A percentile compares a stretch with the other conserved stretches of the same genome.
These are phyloP conservation scores for sweet orange (Citrus sinensis) DNA, from an alignment of 345 rosid genomes.

Conservation along the genomic window DNA sequence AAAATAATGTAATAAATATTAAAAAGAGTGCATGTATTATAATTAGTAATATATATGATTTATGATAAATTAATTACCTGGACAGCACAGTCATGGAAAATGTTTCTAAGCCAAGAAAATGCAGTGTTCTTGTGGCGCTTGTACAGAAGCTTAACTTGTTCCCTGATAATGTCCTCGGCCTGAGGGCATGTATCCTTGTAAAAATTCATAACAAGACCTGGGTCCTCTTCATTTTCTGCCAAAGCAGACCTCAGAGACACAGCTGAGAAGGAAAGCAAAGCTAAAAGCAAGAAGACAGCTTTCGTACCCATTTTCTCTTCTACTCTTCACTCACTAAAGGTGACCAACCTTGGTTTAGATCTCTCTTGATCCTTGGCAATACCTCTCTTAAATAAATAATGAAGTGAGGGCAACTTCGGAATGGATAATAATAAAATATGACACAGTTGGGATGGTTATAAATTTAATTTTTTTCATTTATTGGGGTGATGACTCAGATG, in stretches of 20 bases:
- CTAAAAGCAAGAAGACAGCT: slow-evolving; percentile 33
- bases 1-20: background rate
- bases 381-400: slow-evolving; percentile 43
- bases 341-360: slow-evolving; percentile 14
- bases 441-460: background rate
- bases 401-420: background rate
- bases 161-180: slow-evolving; percentile 87
- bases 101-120: slow-evolving; percentile 98
- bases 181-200: slow-evolving; percentile 93
- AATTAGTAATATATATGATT: no score
- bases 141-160: slow-evolving; percentile 90
- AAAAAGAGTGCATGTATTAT: background rate
- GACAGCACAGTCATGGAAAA: slow-evolving; percentile 98
- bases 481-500: background rate
- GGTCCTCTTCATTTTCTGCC: slow-evolving; percentile 46
- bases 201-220: slow-evolving; percentile 76
- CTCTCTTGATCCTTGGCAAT: background rate
- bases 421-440: background rate
- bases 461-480: background rate
- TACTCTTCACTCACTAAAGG: slow-evolving; percentile 11
- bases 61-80: slow-evolving; percentile 37
- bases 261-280: slow-evolving; percentile 46
- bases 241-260: slow-evolving; percentile 27
- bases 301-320: slow-evolving; percentile 45
- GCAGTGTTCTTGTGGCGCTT: slow-evolving; percentile 99